Percentiles rank a stretch among this genome's conserved stretches.
phyloP scores from a whole-genome alignment of 768 basidiomycete genomes.

The Auricularia cornea region DNA sequence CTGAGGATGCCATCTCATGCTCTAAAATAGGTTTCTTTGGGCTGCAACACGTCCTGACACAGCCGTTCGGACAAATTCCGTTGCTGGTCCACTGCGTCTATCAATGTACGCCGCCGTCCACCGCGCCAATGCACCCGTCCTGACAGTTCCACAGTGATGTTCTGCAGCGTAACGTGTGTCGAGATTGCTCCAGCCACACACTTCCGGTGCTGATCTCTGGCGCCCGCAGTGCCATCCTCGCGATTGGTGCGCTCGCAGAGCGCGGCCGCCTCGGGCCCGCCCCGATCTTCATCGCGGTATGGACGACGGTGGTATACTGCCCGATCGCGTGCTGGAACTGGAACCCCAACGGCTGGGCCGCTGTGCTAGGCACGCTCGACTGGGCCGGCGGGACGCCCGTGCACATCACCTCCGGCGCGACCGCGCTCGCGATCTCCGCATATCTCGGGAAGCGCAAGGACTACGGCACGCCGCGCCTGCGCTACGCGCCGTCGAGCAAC shows the following conservation, averaged over 20 bases:
- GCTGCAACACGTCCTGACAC: slow-evolving; percentile 57
- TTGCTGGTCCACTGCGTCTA: slow-evolving; percentile 79
- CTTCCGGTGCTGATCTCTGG: slow-evolving; percentile 12
- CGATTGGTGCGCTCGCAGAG: slow-evolving; percentile 54
- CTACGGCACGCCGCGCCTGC: slow-evolving; percentile 44
- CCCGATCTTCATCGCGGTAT: slow-evolving; percentile 72
- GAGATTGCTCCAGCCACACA: background rate
- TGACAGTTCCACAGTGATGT: background rate
- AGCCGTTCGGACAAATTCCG: slow-evolving; percentile 64
- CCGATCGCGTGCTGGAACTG: slow-evolving; percentile 84
- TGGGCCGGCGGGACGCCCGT: slow-evolving; percentile 80
- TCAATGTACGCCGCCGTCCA: slow-evolving; percentile 32
- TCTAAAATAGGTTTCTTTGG: slow-evolving; percentile 49
- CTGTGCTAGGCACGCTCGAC: slow-evolving; percentile 76
- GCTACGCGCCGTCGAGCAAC: slow-evolving; percentile 85
- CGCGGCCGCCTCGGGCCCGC: slow-evolving; percentile 76
- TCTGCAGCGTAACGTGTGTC: background rate
- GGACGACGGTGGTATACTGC: slow-evolving; percentile 83
- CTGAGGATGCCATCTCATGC: background rate
- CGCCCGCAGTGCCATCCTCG: slow-evolving; percentile 1
- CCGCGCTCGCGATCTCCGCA: slow-evolving; percentile 79
- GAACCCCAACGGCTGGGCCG: slow-evolving; percentile 76
- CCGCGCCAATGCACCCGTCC: background rate
- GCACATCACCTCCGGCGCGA: slow-evolving; percentile 78
- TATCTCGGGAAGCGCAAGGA: slow-evolving; percentile 76